Conservation (phyloP, 768 basidiomycete species). For the Pholiota microspora region DNA sequence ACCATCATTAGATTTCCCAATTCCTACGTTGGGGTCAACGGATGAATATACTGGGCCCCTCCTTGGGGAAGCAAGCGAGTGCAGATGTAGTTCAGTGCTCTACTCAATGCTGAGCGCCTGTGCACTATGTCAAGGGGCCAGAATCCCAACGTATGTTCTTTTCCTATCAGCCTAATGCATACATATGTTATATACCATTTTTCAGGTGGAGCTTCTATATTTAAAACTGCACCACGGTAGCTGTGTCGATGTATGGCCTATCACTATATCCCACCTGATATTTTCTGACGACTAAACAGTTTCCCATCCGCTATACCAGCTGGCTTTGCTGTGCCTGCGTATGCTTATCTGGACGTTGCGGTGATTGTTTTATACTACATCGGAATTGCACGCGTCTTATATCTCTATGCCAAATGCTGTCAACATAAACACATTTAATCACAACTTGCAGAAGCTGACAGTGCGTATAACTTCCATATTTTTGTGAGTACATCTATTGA, state of each 20-base stretch:
- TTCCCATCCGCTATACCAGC: constrained; percentile 1
- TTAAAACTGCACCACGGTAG: neutral
- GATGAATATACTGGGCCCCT: neutral
- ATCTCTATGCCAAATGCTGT: too few relatives aligned
- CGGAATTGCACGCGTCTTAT: neutral
- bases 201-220: constrained; percentile 1
- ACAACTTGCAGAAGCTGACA: neutral
- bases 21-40: neutral
- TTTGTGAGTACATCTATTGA: too few relatives aligned
- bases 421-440: too few relatives aligned
- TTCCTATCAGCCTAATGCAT: neutral
- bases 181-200: neutral
- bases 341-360: constrained; percentile 8
- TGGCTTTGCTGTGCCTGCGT: constrained; percentile 7
- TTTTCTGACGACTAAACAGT: neutral
- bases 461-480: neutral
- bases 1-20: constrained; percentile 1
- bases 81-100: constrained; percentile 6
- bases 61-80: neutral
- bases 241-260: neutral
- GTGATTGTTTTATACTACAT: neutral
- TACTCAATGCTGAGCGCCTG: constrained; percentile 8
- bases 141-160: neutral
- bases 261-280: neutral
- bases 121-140: constrained; percentile 4